These are phyloP conservation scores for Saraca asoca DNA, from an alignment of 331 rosid genomes.

Conservation along the genomic window DNA sequence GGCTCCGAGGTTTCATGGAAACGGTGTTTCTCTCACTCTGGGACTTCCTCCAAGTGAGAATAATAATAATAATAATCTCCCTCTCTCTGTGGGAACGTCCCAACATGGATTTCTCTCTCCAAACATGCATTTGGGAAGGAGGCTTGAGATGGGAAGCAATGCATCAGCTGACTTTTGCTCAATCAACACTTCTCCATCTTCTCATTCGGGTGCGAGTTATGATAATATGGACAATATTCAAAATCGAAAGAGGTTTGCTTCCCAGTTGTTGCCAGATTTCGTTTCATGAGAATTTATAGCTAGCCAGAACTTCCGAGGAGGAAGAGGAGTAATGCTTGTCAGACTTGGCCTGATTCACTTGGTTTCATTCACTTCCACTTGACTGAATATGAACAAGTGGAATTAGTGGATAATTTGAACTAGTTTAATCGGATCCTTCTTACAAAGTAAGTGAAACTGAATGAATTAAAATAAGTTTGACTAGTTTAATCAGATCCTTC, in stretches of 20 bases:
- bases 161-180: constrained; percentile 41
- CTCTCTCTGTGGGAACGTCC: constrained; percentile 37
- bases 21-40: constrained; percentile 73
- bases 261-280: constrained; percentile 64
- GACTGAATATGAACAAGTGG: too few species aligned
- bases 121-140: constrained; percentile 52
- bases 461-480: too few species aligned
- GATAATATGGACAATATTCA: constrained; percentile 56
- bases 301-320: background rate
- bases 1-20: constrained; percentile 62
- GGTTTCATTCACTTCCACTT: too few species aligned
- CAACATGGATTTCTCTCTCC: constrained; percentile 59
- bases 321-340: too few species aligned
- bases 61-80: background rate
- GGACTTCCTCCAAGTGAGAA: constrained; percentile 74
- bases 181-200: constrained; percentile 41
- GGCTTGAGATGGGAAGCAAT: constrained; percentile 41
- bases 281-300: constrained; percentile 42
- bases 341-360: too few species aligned
- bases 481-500: too few species aligned
- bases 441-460: too few species aligned
- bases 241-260: constrained; percentile 62
- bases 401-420: too few species aligned
- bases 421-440: too few species aligned
- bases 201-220: constrained; percentile 54